These are phyloP conservation scores for Neurospora sp. DNA, from an alignment of 2,329 filamentous ascomycete species.

Conservation along the genomic window DNA sequence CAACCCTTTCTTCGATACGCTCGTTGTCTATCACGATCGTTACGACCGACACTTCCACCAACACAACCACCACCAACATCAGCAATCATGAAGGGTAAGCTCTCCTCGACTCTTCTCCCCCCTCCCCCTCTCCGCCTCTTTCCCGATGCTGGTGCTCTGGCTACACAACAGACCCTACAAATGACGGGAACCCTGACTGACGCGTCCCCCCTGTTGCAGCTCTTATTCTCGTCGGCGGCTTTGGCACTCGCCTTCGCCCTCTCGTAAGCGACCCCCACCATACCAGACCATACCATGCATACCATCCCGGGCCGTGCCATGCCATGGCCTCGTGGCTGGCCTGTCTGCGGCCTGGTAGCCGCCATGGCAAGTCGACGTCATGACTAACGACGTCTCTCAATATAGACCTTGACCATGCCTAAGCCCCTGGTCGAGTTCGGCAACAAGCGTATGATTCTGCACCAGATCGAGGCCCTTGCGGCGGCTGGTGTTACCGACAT, in stretches of 20 bases:
- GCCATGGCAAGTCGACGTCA: not conserved
- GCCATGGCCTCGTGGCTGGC: constrained; percentile 9
- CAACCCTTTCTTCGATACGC: constrained; percentile 7
- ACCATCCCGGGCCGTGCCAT: constrained; percentile 9
- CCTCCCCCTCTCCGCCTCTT: constrained; percentile 1
- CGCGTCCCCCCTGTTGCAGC: constrained; percentile 40
- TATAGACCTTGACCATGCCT: constrained; percentile 85
- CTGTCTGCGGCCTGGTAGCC: constrained; percentile 1
- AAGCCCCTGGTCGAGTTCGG: constrained; percentile 97
- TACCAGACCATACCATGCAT: not conserved
- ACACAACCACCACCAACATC: not conserved
- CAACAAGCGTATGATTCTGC: constrained; percentile 98
- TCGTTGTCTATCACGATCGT: constrained; percentile 5
- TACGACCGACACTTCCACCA: not conserved
- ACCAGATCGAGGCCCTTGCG: constrained; percentile 92
- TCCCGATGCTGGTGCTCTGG: not conserved
- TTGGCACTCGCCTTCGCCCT: constrained; percentile 94
- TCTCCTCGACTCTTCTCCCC: not conserved
- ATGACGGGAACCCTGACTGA: constrained; percentile 12
- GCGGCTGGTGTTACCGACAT: constrained; percentile 94
- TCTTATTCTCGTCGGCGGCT: constrained; percentile 98
- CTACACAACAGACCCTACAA: not conserved
- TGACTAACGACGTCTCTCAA: constrained; percentile 13
- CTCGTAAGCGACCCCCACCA: constrained; percentile 53
- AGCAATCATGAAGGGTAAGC: constrained; percentile 33